Evolutionary conservation across 2,329 filamentous ascomycete genomes (phyloP).

Genomic region (Colletotrichum aenigma): DNA sequence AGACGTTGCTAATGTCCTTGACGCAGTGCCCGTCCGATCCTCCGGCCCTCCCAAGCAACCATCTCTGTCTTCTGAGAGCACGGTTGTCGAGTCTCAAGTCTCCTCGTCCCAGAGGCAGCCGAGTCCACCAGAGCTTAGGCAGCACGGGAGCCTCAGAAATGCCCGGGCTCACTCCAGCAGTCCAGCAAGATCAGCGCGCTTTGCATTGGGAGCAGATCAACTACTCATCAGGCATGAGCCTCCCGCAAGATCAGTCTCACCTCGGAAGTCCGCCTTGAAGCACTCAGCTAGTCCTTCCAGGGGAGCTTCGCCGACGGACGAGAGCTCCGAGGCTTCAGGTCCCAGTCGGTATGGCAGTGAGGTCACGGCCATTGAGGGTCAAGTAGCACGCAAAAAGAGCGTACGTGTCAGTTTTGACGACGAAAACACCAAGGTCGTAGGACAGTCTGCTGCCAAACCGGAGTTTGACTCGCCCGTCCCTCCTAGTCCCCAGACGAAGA

Average conservation of each 20-base stretch:
- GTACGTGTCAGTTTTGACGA: slow-evolving; percentile 83
- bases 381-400: slow-evolving; percentile 61
- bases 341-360: slow-evolving; percentile 27
- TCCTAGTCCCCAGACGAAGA: slow-evolving; percentile 40
- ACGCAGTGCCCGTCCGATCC: slow-evolving; percentile 37
- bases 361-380: slow-evolving; percentile 34
- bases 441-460: slow-evolving; percentile 44
- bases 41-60: slow-evolving; percentile 12
- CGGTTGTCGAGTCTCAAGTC: slow-evolving; percentile 9
- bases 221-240: slow-evolving; percentile 69
- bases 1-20: slow-evolving; percentile 27
- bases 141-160: slow-evolving; percentile 22
- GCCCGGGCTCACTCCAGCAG: slow-evolving; percentile 57
- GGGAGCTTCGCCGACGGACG: slow-evolving; percentile 55
- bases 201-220: slow-evolving; percentile 61
- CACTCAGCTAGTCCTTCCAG: slow-evolving; percentile 58
- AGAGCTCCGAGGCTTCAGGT: slow-evolving; percentile 48
- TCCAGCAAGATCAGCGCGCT: slow-evolving; percentile 71
- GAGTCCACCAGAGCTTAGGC: slow-evolving; percentile 3
- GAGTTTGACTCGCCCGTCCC: slow-evolving; percentile 43
- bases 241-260: slow-evolving; percentile 73
- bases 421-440: slow-evolving; percentile 58
- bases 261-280: slow-evolving; percentile 79
- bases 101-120: slow-evolving; percentile 6
- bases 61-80: slow-evolving; percentile 5